Percentiles rank a stretch among this genome's conserved stretches.
phyloP scores from a whole-genome alignment of 1,284 basidiomycete genomes.

The Papiliotrema flavescens region DNA sequence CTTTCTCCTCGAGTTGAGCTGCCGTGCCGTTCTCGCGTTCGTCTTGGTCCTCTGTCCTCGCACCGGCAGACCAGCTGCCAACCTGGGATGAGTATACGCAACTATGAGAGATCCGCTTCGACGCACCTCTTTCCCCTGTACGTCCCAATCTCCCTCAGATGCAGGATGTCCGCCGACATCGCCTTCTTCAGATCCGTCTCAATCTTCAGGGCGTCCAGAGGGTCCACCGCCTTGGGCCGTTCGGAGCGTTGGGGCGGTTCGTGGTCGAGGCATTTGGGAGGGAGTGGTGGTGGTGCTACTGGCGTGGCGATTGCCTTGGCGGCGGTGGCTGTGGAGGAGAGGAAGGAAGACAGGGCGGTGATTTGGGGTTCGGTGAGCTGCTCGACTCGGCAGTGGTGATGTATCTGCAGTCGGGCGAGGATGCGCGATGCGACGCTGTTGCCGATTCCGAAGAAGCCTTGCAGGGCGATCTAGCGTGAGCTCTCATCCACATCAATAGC shows the following conservation, averaged over 20 bases:
- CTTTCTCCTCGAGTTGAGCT: conserved; percentile 50
- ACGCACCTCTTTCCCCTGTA: conserved; percentile 51
- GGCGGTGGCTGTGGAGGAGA: conserved; percentile 53
- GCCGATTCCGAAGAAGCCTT: conserved; percentile 55
- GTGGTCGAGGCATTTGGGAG: neutral
- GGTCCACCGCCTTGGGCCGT: conserved; percentile 25
- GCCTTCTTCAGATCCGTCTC: conserved; percentile 54
- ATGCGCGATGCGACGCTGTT: conserved; percentile 50
- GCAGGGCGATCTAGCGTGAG: conserved; percentile 51
- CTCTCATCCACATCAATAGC: neutral
- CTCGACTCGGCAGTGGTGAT: conserved; percentile 47
- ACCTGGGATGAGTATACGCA: conserved; percentile 30
- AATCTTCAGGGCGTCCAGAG: conserved; percentile 52
- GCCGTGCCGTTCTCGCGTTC: conserved; percentile 54
- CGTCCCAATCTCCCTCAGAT: conserved; percentile 54
- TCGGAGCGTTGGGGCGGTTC: neutral
- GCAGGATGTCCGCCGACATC: conserved; percentile 53
- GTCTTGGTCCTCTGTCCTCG: conserved; percentile 55
- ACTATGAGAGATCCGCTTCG: neutral
- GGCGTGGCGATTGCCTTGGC: conserved; percentile 38
- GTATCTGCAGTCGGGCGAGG: conserved; percentile 54
- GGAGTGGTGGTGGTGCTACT: conserved; percentile 28
- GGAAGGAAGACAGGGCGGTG: conserved; percentile 54
- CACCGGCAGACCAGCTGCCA: conserved; percentile 54
- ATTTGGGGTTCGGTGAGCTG: conserved; percentile 54